These are phyloP conservation scores for Aspergillus ustus DNA, from an alignment of 2,329 filamentous ascomycete genomes.

Conservation along the genomic window DNA sequence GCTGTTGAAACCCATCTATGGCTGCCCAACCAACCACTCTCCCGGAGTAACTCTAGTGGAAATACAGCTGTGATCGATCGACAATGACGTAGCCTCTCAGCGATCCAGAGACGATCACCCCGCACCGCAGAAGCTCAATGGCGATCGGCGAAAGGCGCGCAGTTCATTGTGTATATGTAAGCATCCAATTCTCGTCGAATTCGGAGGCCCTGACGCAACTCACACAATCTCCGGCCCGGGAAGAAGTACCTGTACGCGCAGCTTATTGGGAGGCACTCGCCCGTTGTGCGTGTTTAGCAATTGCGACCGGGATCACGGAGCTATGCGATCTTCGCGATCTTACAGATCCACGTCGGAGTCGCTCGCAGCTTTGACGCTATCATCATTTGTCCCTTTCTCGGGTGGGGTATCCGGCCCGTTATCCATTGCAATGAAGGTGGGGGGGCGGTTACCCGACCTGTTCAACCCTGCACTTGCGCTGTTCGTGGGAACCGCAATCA, in stretches of 20 bases:
- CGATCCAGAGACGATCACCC: not conserved
- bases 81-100: not conserved
- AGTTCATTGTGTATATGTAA: not conserved
- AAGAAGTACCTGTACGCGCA: not conserved
- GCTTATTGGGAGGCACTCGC: not conserved
- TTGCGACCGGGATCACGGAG: no score
- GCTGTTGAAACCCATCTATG: not conserved
- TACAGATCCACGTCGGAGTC: no score
- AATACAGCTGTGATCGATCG: not conserved
- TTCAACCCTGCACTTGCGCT: no score
- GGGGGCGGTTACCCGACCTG: no score
- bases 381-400: conserved; percentile 58
- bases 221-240: not conserved
- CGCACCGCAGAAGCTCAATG: not conserved
- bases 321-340: no score
- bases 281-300: no score
- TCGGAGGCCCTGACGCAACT: not conserved
- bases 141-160: not conserved
- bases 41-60: not conserved
- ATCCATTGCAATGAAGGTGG: no score
- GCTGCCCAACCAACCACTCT: not conserved
- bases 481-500: conserved; percentile 54
- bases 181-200: not conserved
- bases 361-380: conserved; percentile 58
- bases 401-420: conserved; percentile 56